These are phyloP conservation scores for Polyporus arcularius DNA, from an alignment of 768 basidiomycete genomes.

Conservation along the genomic window DNA sequence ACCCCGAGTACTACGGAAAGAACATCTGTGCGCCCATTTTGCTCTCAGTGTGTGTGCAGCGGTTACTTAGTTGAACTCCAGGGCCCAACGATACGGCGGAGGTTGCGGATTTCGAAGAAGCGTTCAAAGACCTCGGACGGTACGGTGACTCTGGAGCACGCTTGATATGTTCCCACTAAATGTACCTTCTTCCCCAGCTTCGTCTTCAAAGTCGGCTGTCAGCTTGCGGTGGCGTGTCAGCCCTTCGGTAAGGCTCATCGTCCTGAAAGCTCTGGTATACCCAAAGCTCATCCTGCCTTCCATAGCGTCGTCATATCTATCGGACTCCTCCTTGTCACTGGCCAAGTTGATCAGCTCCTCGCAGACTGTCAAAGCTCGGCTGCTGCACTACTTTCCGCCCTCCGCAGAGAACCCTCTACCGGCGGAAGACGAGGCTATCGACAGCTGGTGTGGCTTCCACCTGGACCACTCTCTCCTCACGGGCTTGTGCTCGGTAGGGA, in stretches of 20 bases:
- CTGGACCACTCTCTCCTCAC: constrained; percentile 90
- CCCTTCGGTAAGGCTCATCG: constrained; percentile 65
- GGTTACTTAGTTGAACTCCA: constrained; percentile 26
- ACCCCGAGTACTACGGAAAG: constrained; percentile 83
- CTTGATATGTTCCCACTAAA: background rate
- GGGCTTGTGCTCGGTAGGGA: constrained; percentile 82
- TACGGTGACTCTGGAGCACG: constrained; percentile 27
- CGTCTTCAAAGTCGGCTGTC: constrained; percentile 79
- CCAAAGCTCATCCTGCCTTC: background rate
- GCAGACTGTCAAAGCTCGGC: constrained; percentile 86
- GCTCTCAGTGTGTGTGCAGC: background rate
- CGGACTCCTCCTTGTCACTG: constrained; percentile 68
- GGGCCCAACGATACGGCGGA: constrained; percentile 68
- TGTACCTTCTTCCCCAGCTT: constrained; percentile 45
- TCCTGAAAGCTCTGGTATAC: background rate
- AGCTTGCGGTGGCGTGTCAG: constrained; percentile 87
- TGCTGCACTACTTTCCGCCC: constrained; percentile 95
- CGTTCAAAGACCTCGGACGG: constrained; percentile 86
- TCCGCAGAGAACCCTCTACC: constrained; percentile 38
- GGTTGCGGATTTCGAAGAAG: constrained; percentile 76
- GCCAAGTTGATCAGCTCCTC: constrained; percentile 71
- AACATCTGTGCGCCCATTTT: constrained; percentile 73
- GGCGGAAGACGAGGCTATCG: constrained; percentile 63
- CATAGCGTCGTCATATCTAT: constrained; percentile 64
- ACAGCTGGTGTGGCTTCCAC: constrained; percentile 96